These are phyloP conservation scores for Volvariella volvacea DNA, from an alignment of 1,284 basidiomycete genomes.

Conservation along the genomic window DNA sequence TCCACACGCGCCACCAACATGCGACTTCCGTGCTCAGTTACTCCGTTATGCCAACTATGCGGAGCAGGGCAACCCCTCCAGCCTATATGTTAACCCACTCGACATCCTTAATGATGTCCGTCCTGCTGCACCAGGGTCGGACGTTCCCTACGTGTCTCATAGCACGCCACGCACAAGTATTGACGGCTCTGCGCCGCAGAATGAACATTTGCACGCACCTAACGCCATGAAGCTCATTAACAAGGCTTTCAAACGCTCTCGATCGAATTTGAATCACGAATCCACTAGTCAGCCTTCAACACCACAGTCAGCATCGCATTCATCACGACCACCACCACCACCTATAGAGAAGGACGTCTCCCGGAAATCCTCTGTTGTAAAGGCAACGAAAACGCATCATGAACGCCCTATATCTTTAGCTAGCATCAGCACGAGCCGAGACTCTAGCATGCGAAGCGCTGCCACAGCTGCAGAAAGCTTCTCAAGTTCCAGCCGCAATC, in stretches of 20 bases:
- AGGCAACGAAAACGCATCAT: constrained; percentile 20
- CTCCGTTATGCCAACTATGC: constrained; percentile 68
- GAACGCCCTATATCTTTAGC: constrained; percentile 44
- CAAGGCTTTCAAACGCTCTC: constrained; percentile 54
- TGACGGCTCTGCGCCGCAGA: constrained; percentile 31
- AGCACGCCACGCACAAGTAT: constrained; percentile 42
- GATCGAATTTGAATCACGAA: constrained; percentile 37
- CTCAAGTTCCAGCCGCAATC: constrained; percentile 24
- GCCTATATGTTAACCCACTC: constrained; percentile 43
- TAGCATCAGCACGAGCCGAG: constrained; percentile 37
- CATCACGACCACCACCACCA: constrained; percentile 11
- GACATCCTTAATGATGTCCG: constrained; percentile 38
- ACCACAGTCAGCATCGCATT: constrained; percentile 20
- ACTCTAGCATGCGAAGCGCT: constrained; percentile 41
- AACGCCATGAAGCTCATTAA: constrained; percentile 58
- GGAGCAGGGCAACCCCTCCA: constrained; percentile 49
- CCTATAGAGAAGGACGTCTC: constrained; percentile 2
- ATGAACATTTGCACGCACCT: constrained; percentile 41
- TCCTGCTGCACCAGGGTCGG: constrained; percentile 44
- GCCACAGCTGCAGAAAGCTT: constrained; percentile 34
- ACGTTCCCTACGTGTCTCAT: constrained; percentile 42
- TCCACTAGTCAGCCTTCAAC: constrained; percentile 17
- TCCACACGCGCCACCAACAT: constrained; percentile 67
- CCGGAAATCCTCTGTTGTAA: constrained; percentile 8
- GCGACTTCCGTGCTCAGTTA: constrained; percentile 76